Conservation (phyloP, 352 stramenopile species). For the Paralagenidium karlingii region DNA sequence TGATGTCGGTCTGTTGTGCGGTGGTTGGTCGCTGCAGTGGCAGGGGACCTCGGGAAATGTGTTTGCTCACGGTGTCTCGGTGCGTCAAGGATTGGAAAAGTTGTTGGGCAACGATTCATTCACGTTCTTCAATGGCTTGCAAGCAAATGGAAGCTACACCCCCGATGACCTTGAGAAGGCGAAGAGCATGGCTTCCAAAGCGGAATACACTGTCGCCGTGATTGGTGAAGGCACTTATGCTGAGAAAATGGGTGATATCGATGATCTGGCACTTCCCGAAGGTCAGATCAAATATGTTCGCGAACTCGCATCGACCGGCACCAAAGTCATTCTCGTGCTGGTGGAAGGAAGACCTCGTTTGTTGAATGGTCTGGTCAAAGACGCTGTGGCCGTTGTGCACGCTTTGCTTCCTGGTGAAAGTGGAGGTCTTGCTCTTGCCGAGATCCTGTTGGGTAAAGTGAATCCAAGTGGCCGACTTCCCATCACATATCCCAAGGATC, state of each 20-base stretch:
- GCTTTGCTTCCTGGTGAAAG: slow-evolving; percentile 37
- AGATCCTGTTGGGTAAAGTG: slow-evolving; percentile 30
- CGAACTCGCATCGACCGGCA: slow-evolving; percentile 17
- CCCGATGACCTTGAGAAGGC: slow-evolving; percentile 12
- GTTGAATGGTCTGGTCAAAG: slow-evolving; percentile 15
- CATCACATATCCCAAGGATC: slow-evolving; percentile 53
- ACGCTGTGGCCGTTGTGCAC: slow-evolving; percentile 31
- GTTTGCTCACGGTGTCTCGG: slow-evolving; percentile 17
- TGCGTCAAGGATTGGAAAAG: slow-evolving; percentile 13
- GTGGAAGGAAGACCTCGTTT: slow-evolving; percentile 47
- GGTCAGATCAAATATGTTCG: slow-evolving; percentile 32
- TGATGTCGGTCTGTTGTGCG: slow-evolving; percentile 18
- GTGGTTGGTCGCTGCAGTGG: slow-evolving; percentile 21
- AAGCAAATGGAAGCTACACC: slow-evolving; percentile 12
- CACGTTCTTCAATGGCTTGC: slow-evolving; percentile 16
- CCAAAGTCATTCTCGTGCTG: slow-evolving; percentile 57
- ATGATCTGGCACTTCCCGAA: slow-evolving; percentile 22
- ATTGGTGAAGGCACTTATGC: slow-evolving; percentile 22
- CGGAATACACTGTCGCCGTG: slow-evolving; percentile 12
- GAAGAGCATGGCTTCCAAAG: slow-evolving; percentile 7
- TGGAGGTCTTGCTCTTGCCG: slow-evolving; percentile 32
- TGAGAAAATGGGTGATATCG: slow-evolving; percentile 50
- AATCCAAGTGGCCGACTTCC: slow-evolving; percentile 49
- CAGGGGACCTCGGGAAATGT: slow-evolving; percentile 16
- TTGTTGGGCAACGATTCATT: slow-evolving; percentile 10